Evolutionary conservation across 2,329 filamentous ascomycete species (phyloP).

Genomic region (Cercospora sesami): DNA sequence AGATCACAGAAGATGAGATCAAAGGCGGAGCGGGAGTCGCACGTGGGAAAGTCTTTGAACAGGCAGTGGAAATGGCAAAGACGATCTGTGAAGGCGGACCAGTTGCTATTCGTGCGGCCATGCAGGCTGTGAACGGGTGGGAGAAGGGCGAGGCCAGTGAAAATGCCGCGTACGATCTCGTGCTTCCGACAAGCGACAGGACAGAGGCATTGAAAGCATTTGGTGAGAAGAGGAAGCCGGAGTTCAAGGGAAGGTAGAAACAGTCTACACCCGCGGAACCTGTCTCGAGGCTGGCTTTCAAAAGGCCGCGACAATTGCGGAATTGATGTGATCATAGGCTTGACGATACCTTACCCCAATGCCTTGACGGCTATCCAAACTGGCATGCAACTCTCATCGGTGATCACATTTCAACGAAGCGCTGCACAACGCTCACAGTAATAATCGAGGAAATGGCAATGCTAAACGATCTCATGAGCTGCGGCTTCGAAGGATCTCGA

Average conservation of each 20-base stretch:
- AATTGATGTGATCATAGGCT: background rate
- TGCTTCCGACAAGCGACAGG: constrained; percentile 81
- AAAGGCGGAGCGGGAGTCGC: constrained; percentile 54
- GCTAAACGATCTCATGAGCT: too few relatives aligned
- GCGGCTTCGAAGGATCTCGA: too few relatives aligned
- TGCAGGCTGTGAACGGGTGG: constrained; percentile 73
- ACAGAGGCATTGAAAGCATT: constrained; percentile 88
- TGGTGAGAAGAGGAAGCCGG: constrained; percentile 69
- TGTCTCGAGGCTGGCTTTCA: too few relatives aligned
- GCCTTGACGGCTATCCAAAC: background rate
- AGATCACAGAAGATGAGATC: constrained; percentile 64
- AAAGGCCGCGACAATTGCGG: too few relatives aligned
- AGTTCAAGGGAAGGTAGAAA: constrained; percentile 59
- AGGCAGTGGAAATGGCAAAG: constrained; percentile 73
- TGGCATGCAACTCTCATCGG: background rate
- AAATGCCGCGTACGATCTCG: constrained; percentile 80
- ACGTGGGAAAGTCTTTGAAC: constrained; percentile 67
- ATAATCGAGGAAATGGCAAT: too few relatives aligned
- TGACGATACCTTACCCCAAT: background rate
- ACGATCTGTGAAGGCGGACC: constrained; percentile 91
- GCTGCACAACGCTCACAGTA: too few relatives aligned
- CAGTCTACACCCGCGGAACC: background rate
- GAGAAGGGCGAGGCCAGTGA: constrained; percentile 70
- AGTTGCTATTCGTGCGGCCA: constrained; percentile 73
- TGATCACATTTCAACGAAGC: too few relatives aligned